phyloP scores from a whole-genome alignment of 306 rosid species.

The Malus asiatica region DNA sequence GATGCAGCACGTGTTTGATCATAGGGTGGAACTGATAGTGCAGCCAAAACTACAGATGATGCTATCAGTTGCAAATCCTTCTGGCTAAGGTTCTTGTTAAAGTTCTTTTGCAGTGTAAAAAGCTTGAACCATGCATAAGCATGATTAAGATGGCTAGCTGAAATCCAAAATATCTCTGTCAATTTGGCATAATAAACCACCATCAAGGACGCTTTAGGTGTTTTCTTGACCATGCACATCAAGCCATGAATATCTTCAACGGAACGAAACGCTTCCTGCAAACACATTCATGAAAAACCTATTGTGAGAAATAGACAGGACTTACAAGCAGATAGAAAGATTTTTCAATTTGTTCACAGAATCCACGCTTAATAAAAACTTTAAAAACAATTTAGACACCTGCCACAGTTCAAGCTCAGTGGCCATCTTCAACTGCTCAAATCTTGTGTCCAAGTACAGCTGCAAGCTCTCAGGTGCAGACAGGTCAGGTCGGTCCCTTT shows the following conservation, averaged over 20 bases:
- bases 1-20: conserved; percentile 62
- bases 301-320: background rate
- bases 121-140: conserved; percentile 97
- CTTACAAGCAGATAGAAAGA: background rate
- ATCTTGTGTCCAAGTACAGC: conserved; percentile 84
- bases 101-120: conserved; percentile 75
- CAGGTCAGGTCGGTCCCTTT: conserved; percentile 88
- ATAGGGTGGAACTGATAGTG: conserved; percentile 84
- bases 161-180: conserved; percentile 85
- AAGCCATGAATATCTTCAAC: conserved; percentile 92
- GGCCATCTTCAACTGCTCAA: conserved; percentile 95
- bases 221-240: conserved; percentile 97
- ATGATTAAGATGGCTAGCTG: conserved; percentile 83
- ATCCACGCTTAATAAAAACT: background rate
- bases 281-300: background rate
- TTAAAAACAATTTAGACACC: conserved; percentile 27
- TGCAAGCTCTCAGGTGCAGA: conserved; percentile 90
- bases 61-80: conserved; percentile 95
- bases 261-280: conserved; percentile 97
- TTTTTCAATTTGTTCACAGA: background rate
- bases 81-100: conserved; percentile 89
- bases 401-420: conserved; percentile 96
- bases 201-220: conserved; percentile 91
- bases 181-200: conserved; percentile 90
- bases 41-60: conserved; percentile 95